Conservation (phyloP, 108 stramenopile genomes). For the Nitzschia sp. region DNA sequence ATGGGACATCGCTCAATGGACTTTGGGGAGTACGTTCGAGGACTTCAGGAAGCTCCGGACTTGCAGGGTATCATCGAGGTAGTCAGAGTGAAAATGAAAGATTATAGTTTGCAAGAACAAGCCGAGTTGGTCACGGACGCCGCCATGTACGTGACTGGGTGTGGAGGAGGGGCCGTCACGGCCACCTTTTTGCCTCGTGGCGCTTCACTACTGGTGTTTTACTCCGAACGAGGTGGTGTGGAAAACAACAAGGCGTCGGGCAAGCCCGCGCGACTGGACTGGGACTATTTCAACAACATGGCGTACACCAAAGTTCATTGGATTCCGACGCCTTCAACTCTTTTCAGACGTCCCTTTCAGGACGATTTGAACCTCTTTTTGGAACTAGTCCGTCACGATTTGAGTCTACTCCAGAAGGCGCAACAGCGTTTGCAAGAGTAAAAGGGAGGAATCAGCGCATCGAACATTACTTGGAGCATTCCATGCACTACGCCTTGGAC, state of each 20-base stretch:
- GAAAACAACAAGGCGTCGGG: conserved; percentile 4
- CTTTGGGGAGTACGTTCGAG: conserved; percentile 41
- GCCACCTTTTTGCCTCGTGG: conserved; percentile 60
- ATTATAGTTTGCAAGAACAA: conserved; percentile 23
- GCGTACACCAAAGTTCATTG: conserved; percentile 49
- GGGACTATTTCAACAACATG: conserved; percentile 59
- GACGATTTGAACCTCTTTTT: conserved; percentile 26
- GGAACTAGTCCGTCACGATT: conserved; percentile 40
- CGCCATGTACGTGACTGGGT: conserved; percentile 50
- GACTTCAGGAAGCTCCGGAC: neutral
- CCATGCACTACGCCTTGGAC: too few species aligned
- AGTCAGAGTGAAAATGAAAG: conserved; percentile 6
- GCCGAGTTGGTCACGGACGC: conserved; percentile 6
- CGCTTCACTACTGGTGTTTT: conserved; percentile 42
- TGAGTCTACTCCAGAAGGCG: conserved; percentile 9
- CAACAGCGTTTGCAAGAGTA: neutral
- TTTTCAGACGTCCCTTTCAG: neutral
- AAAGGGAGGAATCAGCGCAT: too few species aligned
- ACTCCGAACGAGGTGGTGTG: conserved; percentile 36
- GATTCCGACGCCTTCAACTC: conserved; percentile 8
- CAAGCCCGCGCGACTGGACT: conserved; percentile 56
- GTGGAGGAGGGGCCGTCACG: conserved; percentile 58
- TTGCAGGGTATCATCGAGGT: neutral
- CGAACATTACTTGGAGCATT: too few species aligned
- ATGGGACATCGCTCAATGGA: conserved; percentile 27